Conservation (phyloP, 106 monocot species). For the Allium sativum region DNA sequence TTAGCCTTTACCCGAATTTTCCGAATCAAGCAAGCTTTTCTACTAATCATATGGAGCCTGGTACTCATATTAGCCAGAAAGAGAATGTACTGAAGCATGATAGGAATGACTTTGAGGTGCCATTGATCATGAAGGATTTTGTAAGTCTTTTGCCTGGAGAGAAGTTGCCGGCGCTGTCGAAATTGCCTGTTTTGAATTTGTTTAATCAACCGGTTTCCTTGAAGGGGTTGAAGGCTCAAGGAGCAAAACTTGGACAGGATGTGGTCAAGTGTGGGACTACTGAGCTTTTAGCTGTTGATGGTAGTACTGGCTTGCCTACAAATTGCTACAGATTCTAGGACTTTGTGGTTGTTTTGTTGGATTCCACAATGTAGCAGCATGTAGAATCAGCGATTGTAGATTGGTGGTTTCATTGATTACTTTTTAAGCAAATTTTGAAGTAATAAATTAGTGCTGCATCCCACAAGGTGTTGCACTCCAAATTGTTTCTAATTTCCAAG, state of each 20-base stretch:
- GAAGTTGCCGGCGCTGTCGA: constrained; percentile 63
- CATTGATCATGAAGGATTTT: constrained; percentile 61
- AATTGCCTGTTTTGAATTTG: constrained; percentile 62
- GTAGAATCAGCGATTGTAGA: no score
- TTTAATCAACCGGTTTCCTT: constrained; percentile 73
- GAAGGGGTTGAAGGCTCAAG: constrained; percentile 60
- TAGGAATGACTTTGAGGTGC: constrained; percentile 74
- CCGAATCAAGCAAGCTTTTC: constrained; percentile 79
- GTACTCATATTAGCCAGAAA: constrained; percentile 79
- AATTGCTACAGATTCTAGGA: constrained; percentile 25
- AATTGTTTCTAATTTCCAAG: no score
- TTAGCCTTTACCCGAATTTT: constrained; percentile 82
- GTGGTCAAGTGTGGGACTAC: constrained; percentile 37
- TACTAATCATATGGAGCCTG: constrained; percentile 93
- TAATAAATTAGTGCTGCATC: no score
- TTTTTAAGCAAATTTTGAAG: no score
- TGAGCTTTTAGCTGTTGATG: constrained; percentile 60
- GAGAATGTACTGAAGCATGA: constrained; percentile 68
- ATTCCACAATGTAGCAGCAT: no score
- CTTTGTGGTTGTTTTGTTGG: no score
- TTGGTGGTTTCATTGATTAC: no score
- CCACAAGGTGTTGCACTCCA: no score
- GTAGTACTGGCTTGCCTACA: constrained; percentile 65
- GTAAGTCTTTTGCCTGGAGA: constrained; percentile 42
- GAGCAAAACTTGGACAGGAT: constrained; percentile 70